Evolutionary conservation across 1,284 basidiomycete genomes (phyloP).

Genomic region (Ustilago trichophora): DNA sequence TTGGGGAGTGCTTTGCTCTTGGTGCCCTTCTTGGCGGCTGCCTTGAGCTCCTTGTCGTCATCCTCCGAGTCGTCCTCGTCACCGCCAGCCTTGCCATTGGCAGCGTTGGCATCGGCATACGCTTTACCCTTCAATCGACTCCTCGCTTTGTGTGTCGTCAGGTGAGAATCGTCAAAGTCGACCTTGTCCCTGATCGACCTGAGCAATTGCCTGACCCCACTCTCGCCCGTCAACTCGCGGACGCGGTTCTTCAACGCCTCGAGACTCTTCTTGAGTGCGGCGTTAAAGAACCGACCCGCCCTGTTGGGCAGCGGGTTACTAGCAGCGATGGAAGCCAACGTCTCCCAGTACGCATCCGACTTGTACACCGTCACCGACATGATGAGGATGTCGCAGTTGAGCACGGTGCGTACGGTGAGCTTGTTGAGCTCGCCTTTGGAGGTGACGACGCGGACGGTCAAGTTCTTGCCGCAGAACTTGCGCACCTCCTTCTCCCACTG

Average conservation of each 20-base stretch:
- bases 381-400: conserved; percentile 85
- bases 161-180: conserved; percentile 47
- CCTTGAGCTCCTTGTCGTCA: conserved; percentile 65
- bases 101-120: conserved; percentile 41
- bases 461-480: conserved; percentile 78
- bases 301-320: conserved; percentile 48
- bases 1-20: conserved; percentile 62
- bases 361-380: conserved; percentile 86
- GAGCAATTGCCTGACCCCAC: conserved; percentile 18
- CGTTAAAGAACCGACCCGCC: conserved; percentile 56
- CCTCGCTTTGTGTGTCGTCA: conserved; percentile 46
- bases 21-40: conserved; percentile 53
- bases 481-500: conserved; percentile 88
- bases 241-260: conserved; percentile 51
- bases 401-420: conserved; percentile 78
- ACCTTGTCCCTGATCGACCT: conserved; percentile 23
- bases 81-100: conserved; percentile 70
- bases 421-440: conserved; percentile 79
- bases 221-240: conserved; percentile 31
- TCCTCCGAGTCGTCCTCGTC: conserved; percentile 68
- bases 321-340: conserved; percentile 44
- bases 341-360: conserved; percentile 57
- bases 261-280: conserved; percentile 45
- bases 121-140: conserved; percentile 47
- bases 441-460: conserved; percentile 77